Percentiles rank a stretch among this genome's conserved stretches.
phyloP scores from a whole-genome alignment of 345 rosid species.

The Hirschfeldia incana region DNA sequence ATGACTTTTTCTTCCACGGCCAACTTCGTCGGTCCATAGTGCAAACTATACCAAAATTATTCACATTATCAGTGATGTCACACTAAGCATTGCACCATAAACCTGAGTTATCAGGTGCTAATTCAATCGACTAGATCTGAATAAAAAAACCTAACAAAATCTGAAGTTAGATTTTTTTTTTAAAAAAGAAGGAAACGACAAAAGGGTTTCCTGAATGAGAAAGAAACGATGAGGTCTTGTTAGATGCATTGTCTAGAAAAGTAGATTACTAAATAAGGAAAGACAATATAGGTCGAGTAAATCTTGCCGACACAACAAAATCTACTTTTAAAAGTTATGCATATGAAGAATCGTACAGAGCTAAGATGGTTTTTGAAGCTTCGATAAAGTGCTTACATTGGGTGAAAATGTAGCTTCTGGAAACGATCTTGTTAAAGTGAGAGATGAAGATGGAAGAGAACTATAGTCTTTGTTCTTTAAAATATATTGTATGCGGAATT shows the following conservation, averaged over 20 bases:
- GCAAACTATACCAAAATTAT: conserved; percentile 12
- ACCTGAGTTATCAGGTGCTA: neutral
- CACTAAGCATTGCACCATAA: neutral
- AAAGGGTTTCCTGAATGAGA: conserved; percentile 10
- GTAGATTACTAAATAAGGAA: conserved; percentile 30
- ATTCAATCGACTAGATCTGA: conserved; percentile 19
- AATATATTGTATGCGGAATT: too few relatives aligned
- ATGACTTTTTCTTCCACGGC: conserved; percentile 93
- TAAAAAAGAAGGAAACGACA: neutral
- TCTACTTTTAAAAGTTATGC: neutral
- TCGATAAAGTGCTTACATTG: conserved; percentile 25
- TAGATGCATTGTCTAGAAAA: conserved; percentile 17
- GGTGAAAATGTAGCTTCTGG: conserved; percentile 38
- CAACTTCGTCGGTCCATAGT: conserved; percentile 82
- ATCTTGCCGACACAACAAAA: conserved; percentile 33
- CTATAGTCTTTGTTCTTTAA: neutral
- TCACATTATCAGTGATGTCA: conserved; percentile 1
- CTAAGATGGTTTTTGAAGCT: neutral
- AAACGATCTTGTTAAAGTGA: conserved; percentile 1
- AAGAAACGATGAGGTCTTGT: conserved; percentile 7
- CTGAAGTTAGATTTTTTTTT: neutral
- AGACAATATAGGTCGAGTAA: conserved; percentile 29
- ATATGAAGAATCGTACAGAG: neutral
- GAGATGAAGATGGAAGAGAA: neutral
- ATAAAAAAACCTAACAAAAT: conserved; percentile 5